Evolutionary conservation across 441 rosid species (phyloP), one percentile per base, ranked within the genome.

Genomic region (Syzygium malaccense): DNA sequence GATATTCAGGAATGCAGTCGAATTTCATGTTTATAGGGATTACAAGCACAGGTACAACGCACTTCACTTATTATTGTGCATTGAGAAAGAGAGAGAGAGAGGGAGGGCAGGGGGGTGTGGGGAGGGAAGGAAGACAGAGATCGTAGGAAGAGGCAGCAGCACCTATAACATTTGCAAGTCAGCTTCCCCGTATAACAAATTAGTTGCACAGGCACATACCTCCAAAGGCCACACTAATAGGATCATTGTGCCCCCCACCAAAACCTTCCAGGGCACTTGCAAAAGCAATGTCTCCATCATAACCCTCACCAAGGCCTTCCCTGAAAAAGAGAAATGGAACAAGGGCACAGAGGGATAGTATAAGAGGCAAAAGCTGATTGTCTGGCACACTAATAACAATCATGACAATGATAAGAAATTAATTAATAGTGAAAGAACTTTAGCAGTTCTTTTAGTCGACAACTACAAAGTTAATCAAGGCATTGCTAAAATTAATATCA

Each of bases 191-290:
- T 64, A 41, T 75, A 75, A 41, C 78, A 33, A 88, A 89, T 87
- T 87, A 41, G 49, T 48, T 64, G 78, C 60, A 78, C 78, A 45
- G 78, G 26, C n/a, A 57, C 90, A 87, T 92, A 97, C 99, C 99
- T 93, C 99, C 99, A 91, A 97, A 98, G 89, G 99, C 99, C 91
- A 97, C 94, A 94, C 99, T 95, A 55, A 98, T 96, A 41, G 98
- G 98, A 91, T 98, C 99, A 90, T 97, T 98, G 91, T 98, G 99
- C 86, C 99, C 99, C 88, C 99, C 99, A 64, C 99, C 99, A 95
- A 98, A 98, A 87, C 95, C 91, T 96, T 98, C 99, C 88, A 98
- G 93, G 79, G 99, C 98, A 97, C 98, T 96, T 75, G 99, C 99
- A 91, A 98, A 98, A 91, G 99, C 99, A 91, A 98, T 96, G 92